Evolutionary conservation across 2,329 filamentous ascomycete genomes (phyloP), one percentile per base, ranked within the genome.

Genomic region (Fusarium sp.): DNA sequence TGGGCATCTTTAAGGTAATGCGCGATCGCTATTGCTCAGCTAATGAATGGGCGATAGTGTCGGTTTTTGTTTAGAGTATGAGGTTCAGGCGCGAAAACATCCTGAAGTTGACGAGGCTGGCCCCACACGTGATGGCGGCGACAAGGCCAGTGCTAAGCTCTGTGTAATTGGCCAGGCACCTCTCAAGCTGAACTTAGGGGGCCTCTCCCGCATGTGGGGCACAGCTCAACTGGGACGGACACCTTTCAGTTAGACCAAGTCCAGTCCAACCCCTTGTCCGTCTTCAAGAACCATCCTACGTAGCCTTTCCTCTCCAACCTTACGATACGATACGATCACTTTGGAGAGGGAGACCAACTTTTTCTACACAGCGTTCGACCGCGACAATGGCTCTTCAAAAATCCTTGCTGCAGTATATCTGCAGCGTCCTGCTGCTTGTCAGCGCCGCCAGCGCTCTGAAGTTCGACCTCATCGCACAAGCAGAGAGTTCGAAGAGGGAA

Each of bases 401-500:
- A 77, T 83, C 82, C 66, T 75, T 88, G 74, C 81, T 89, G 82
- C 86, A 84, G 78, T 83, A 83, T 75, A 74, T 89, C 77, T 88
- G 84, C 82, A 83, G 85, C 78, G 75, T 89, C 50, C 78, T 89
- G 69, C 79, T 90, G 57, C 79, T 90, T 59, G 80, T 85, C 67
- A 81, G 83, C 61, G 82, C 82, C 69, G 81, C 83, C 67, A 80
- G 85, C 71, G 94, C 94, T 61, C 89, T 99, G 75, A 97, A 97
- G 84, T 97, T 99, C 86, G 96, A 99, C 76, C 88, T 99, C 64
- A 81, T 88, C 74, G 93, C 94, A 42, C 86, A 89, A 69, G 80
- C 82, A 65, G 77, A 79, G 74, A 75, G 58, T 70, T 84, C 87
- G 78, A 88, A 90, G 74, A 88, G 90, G 76, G 91, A 95, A 82